Conservation (phyloP, 1,284 basidiomycete species). For the Rhodotorula mucilaginosa region DNA sequence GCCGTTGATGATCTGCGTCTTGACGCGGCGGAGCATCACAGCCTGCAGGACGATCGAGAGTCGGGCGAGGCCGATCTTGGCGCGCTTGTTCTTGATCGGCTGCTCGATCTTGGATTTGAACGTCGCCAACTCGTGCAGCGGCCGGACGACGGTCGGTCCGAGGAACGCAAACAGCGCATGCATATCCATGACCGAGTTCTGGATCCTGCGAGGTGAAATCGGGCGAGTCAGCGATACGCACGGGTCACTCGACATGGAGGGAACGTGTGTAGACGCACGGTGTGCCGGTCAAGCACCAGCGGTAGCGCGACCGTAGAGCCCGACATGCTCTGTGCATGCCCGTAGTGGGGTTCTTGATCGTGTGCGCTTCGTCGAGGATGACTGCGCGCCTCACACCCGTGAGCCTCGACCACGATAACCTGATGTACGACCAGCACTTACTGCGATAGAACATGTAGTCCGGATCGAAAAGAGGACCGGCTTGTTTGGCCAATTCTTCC, state of each 20-base stretch:
- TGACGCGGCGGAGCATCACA: slow-evolving; percentile 86
- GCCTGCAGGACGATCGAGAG: slow-evolving; percentile 72
- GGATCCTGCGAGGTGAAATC: slow-evolving; percentile 44
- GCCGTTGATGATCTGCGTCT: slow-evolving; percentile 73
- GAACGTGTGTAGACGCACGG: slow-evolving; percentile 33
- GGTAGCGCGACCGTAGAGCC: slow-evolving; percentile 69
- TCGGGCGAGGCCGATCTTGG: slow-evolving; percentile 28
- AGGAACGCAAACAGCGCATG: slow-evolving; percentile 88
- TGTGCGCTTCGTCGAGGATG: slow-evolving; percentile 80
- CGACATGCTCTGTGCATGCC: slow-evolving; percentile 70
- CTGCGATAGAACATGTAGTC: slow-evolving; percentile 30
- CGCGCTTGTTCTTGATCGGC: slow-evolving; percentile 39
- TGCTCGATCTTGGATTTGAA: slow-evolving; percentile 56
- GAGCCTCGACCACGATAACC: too few species aligned
- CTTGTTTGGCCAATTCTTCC: slow-evolving; percentile 47
- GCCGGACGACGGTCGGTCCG: slow-evolving; percentile 60
- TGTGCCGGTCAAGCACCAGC: slow-evolving; percentile 54
- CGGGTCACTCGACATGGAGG: not conserved
- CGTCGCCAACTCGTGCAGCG: slow-evolving; percentile 68
- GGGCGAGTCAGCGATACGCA: not conserved
- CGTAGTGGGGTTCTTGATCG: slow-evolving; percentile 89
- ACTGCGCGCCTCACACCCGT: not conserved
- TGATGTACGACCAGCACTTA: not conserved
- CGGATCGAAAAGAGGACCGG: slow-evolving; percentile 69
- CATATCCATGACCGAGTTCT: slow-evolving; percentile 87